These are phyloP conservation scores for Crucibulum laeve DNA, from an alignment of 768 basidiomycete genomes.

Conservation along the genomic window DNA sequence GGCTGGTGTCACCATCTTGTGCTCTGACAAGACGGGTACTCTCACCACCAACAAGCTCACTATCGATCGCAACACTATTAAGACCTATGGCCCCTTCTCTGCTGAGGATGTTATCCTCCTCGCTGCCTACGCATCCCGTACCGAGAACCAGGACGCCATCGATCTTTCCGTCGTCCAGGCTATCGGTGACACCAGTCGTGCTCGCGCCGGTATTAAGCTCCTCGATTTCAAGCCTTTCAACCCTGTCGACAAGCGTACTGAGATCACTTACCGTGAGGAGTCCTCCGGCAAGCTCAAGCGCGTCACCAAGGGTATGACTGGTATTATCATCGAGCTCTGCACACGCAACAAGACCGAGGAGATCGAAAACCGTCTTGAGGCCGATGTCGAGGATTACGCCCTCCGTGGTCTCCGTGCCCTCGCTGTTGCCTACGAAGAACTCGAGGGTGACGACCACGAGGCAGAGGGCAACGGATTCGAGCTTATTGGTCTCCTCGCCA, in stretches of 20 bases:
- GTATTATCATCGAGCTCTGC: slow-evolving; percentile 96
- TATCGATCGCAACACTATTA: slow-evolving; percentile 88
- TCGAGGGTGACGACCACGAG: slow-evolving; percentile 78
- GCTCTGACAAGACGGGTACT: slow-evolving; percentile 98
- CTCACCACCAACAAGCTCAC: slow-evolving; percentile 99
- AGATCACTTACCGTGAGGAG: slow-evolving; percentile 95
- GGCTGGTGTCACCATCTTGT: slow-evolving; percentile 97
- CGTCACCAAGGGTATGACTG: slow-evolving; percentile 99
- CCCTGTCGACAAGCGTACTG: slow-evolving; percentile 98
- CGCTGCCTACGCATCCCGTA: slow-evolving; percentile 94
- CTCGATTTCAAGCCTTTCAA: slow-evolving; percentile 99
- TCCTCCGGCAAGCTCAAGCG: slow-evolving; percentile 92
- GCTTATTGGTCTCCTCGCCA: slow-evolving; percentile 93
- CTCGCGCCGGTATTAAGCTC: slow-evolving; percentile 90
- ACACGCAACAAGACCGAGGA: slow-evolving; percentile 95
- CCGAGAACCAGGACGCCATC: slow-evolving; percentile 99
- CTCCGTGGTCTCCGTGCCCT: slow-evolving; percentile 95
- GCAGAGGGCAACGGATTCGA: slow-evolving; percentile 95
- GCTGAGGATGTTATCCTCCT: slow-evolving; percentile 90
- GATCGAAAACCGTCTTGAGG: slow-evolving; percentile 84
- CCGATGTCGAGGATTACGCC: slow-evolving; percentile 95
- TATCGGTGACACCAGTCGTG: slow-evolving; percentile 62
- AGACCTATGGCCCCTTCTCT: slow-evolving; percentile 84
- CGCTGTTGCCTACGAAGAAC: slow-evolving; percentile 92
- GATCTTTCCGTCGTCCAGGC: slow-evolving; percentile 84